phyloP scores from a whole-genome alignment of 352 stramenopile species.

The Phytophthora citricola region DNA sequence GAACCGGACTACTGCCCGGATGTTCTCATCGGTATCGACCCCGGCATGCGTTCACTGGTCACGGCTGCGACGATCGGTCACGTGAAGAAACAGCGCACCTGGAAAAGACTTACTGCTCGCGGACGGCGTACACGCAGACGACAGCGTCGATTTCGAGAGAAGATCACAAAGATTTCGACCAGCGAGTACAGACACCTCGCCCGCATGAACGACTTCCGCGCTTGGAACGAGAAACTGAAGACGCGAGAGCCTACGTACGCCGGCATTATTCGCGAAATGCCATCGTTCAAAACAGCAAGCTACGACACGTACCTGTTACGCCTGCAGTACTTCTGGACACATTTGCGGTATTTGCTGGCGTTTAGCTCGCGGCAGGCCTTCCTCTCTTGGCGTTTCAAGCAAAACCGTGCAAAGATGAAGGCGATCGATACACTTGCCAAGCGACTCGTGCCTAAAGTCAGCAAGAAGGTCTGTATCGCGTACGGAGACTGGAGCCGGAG shows the following conservation, averaged over 20 bases:
- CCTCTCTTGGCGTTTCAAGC: conserved; percentile 9
- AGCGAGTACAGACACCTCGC: too few species aligned
- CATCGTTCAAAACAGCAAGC: too few species aligned
- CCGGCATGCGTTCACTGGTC: conserved; percentile 6
- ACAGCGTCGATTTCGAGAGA: too few species aligned
- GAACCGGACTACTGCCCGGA: conserved; percentile 6
- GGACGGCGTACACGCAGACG: too few species aligned
- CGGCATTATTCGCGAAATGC: too few species aligned
- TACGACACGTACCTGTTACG: conserved; percentile 8
- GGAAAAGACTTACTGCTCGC: too few species aligned
- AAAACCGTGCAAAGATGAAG: conserved; percentile 8
- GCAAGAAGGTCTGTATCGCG: conserved; percentile 18
- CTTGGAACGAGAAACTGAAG: too few species aligned
- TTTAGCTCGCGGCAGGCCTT: conserved; percentile 8
- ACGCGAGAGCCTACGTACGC: too few species aligned
- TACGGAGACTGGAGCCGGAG: conserved; percentile 22
- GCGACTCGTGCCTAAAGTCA: conserved; percentile 8
- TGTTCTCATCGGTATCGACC: conserved; percentile 21
- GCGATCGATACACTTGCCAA: conserved; percentile 11
- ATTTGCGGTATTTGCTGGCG: conserved; percentile 6
- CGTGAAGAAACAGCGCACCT: too few species aligned
- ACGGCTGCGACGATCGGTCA: background rate
- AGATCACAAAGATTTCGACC: too few species aligned
- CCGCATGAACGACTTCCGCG: too few species aligned
- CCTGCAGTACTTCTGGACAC: conserved; percentile 20